phyloP scores from a whole-genome alignment of 1,139 yeast species.

The Magnusiomyces suaveolens region DNA sequence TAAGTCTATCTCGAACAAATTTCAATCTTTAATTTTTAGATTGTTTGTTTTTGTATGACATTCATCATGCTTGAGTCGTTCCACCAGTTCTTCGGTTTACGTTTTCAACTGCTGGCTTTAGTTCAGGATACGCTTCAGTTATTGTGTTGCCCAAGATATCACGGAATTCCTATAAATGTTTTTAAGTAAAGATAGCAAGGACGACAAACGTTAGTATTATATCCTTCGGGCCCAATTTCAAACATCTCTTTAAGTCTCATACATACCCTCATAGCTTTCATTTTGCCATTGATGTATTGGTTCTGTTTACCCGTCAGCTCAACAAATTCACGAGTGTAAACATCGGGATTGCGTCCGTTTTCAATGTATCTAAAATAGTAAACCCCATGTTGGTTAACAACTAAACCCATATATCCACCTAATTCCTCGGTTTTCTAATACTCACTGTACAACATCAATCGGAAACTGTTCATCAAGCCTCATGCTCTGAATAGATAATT shows the following conservation, averaged over 20 bases:
- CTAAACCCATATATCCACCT: too few species aligned
- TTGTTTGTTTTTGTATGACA: not conserved
- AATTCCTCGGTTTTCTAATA: too few species aligned
- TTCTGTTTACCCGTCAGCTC: constrained; percentile 85
- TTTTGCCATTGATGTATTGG: constrained; percentile 79
- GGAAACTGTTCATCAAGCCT: constrained; percentile 48
- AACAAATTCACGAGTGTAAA: constrained; percentile 89
- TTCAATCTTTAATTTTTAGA: too few species aligned
- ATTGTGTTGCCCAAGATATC: constrained; percentile 62
- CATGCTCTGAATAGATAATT: constrained; percentile 11
- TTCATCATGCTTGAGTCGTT: not conserved
- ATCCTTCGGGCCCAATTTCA: too few species aligned
- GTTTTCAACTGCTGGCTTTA: constrained; percentile 44
- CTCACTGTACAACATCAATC: constrained; percentile 57
- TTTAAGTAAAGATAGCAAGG: too few species aligned
- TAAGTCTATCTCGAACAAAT: too few species aligned
- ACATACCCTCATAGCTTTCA: constrained; percentile 29
- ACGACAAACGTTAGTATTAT: too few species aligned
- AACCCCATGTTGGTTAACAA: too few species aligned
- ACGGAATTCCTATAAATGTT: constrained; percentile 37
- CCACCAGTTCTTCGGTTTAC: constrained; percentile 27
- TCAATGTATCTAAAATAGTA: constrained; percentile 48
- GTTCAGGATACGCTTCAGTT: constrained; percentile 65
- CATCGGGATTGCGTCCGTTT: constrained; percentile 94
- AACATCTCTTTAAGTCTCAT: not conserved